These are phyloP conservation scores for Fusarium udum DNA, from an alignment of 2,329 filamentous ascomycete species.

Conservation along the genomic window DNA sequence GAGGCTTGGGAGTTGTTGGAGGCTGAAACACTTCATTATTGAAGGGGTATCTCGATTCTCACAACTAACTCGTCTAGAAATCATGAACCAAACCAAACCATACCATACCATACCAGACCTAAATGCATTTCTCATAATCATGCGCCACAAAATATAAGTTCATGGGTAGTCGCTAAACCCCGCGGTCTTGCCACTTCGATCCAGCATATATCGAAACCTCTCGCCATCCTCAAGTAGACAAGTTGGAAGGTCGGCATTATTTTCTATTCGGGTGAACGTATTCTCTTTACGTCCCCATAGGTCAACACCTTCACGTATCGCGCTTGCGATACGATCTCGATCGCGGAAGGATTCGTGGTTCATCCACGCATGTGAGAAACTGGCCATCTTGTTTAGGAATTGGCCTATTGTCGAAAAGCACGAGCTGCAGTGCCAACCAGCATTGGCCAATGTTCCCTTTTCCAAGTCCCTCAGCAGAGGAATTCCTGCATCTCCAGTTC, in stretches of 20 bases:
- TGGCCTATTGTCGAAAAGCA: constrained; percentile 67
- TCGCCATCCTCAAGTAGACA: constrained; percentile 53
- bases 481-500: constrained; percentile 56
- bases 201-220: constrained; percentile 57
- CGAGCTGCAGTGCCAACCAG: constrained; percentile 70
- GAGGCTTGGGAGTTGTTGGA: not conserved
- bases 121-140: not conserved
- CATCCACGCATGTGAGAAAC: constrained; percentile 64
- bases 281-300: constrained; percentile 62
- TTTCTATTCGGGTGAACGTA: constrained; percentile 58
- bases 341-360: constrained; percentile 61
- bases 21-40: not conserved
- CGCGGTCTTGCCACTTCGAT: constrained; percentile 57
- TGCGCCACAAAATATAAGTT: not conserved
- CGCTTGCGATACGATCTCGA: constrained; percentile 57
- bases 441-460: constrained; percentile 57
- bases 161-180: constrained; percentile 59
- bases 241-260: constrained; percentile 63
- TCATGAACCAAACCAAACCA: not conserved
- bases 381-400: constrained; percentile 64
- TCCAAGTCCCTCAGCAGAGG: constrained; percentile 53
- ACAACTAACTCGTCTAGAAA: not conserved
- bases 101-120: not conserved
- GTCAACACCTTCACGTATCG: constrained; percentile 62
- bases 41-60: constrained; percentile 2